Evolutionary conservation across 108 stramenopile genomes (phyloP), one percentile per base, ranked within the genome.

Genomic region (Nitzschia sp.): DNA sequence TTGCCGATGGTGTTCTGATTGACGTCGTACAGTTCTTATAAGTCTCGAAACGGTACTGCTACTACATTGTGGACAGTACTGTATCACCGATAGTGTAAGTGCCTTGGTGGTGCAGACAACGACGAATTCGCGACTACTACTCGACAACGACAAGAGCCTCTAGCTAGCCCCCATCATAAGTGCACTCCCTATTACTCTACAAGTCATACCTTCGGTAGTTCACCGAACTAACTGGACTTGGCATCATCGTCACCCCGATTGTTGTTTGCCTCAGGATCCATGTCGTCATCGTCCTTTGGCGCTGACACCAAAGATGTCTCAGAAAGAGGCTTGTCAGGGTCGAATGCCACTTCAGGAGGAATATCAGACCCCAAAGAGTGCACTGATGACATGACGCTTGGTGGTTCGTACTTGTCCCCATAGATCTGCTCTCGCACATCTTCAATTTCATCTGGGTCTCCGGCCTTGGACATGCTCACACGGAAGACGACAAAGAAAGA

Each of bases 391-490:
- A 15, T 0, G 38, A 60, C n/a, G n/a, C 72, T 57, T 7, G 70
- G 51, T 40, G 15, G 17, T 53, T 50, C 44, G 39, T 73, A 73
- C 9, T 59, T 40, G 24, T 51, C 51, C 2, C 72, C 72, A 53
- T 60, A 73, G 19, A 73, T 66, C 14, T 41, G 51, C 43, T 56
- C 72, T 52, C 72, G 58, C 26, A 73, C 65, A 22, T 60, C 51
- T 66, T 73, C 72, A 65, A 73, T 73, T 34, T 73, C 72, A 42
- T 73, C 65, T 3, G 65, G 57, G 66, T 66, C 65, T 10, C 72
- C 72, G 7, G 72, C 65, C 22, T 65, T 73, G 72, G 72, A 73
- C 58, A 73, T 59, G 51, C 51, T 42, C 11, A 73, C 72, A 29
- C 72, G 72, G 7, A 73, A 25, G 6, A 65, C 57, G 10, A 66